Conservation (phyloP, 805 yeast genomes). For the Schizosaccharomyces cryophilus region DNA sequence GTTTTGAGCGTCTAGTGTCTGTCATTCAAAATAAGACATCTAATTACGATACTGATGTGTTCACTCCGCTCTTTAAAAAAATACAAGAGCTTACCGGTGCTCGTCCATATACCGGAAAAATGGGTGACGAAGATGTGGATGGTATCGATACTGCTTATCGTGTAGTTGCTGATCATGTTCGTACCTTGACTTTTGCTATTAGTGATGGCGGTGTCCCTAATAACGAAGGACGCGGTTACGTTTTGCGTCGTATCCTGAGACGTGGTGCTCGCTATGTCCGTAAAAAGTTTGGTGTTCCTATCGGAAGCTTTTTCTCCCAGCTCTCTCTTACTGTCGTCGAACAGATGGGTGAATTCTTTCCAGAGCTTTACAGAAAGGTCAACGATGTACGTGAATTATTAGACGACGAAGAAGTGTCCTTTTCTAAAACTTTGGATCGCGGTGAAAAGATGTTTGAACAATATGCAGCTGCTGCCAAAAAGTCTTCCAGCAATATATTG, state of each 20-base stretch:
- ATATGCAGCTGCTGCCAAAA: slow-evolving; percentile 66
- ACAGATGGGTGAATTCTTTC: slow-evolving; percentile 71
- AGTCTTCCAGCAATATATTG: slow-evolving; percentile 34
- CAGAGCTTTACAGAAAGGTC: slow-evolving; percentile 57
- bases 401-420: slow-evolving; percentile 87
- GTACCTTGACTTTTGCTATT: slow-evolving; percentile 86
- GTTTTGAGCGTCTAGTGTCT: slow-evolving; percentile 90
- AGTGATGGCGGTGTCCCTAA: slow-evolving; percentile 99
- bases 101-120: slow-evolving; percentile 74
- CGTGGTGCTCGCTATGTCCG: slow-evolving; percentile 95
- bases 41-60: slow-evolving; percentile 93
- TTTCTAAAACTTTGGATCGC: slow-evolving; percentile 84
- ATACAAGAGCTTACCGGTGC: slow-evolving; percentile 87
- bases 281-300: slow-evolving; percentile 85
- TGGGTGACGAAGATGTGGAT: slow-evolving; percentile 69
- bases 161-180: slow-evolving; percentile 92
- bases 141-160: slow-evolving; percentile 96
- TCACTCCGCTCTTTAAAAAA: slow-evolving; percentile 60
- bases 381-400: slow-evolving; percentile 65
- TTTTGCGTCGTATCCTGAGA: slow-evolving; percentile 83
- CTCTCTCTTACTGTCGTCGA: slow-evolving; percentile 80
- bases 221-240: slow-evolving; percentile 97
- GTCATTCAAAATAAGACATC: slow-evolving; percentile 75
- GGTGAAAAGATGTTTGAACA: slow-evolving; percentile 93
- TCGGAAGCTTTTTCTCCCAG: slow-evolving; percentile 78